phyloP scores from a whole-genome alignment of 2,329 filamentous ascomycete genomes.

The Talaromyces pinophilus region DNA sequence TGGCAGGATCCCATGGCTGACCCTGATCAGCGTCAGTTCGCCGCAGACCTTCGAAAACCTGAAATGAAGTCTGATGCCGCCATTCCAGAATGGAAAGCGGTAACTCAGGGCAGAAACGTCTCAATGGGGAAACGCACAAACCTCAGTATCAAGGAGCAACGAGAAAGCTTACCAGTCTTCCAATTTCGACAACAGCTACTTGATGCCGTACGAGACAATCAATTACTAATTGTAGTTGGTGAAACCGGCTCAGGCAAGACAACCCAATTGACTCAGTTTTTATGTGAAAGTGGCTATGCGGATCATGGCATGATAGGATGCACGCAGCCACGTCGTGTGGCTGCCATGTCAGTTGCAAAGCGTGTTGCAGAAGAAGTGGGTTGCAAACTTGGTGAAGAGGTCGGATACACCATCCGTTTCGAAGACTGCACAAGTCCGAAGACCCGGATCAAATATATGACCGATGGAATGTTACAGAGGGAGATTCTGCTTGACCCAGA shows the following conservation, averaged over 20 bases:
- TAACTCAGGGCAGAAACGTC: slow-evolving; percentile 75
- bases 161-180: slow-evolving; percentile 85
- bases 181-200: slow-evolving; percentile 85
- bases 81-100: slow-evolving; percentile 90
- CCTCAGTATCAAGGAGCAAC: slow-evolving; percentile 92
- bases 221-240: slow-evolving; percentile 92
- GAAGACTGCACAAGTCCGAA: slow-evolving; percentile 86
- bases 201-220: slow-evolving; percentile 81
- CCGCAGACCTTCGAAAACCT: slow-evolving; percentile 75
- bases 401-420: slow-evolving; percentile 97
- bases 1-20: slow-evolving; percentile 98
- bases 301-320: slow-evolving; percentile 90
- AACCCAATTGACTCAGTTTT: slow-evolving; percentile 78
- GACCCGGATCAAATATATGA: slow-evolving; percentile 99
- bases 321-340: slow-evolving; percentile 94
- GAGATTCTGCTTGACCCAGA: slow-evolving; percentile 93
- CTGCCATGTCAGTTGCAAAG: slow-evolving; percentile 95
- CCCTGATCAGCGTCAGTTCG: slow-evolving; percentile 82
- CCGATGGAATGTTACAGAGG: slow-evolving; percentile 94
- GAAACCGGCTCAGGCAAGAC: slow-evolving; percentile 98
- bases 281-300: slow-evolving; percentile 88
- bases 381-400: slow-evolving; percentile 84
- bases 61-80: slow-evolving; percentile 58
- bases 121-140: slow-evolving; percentile 82
- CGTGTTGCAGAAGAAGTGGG: slow-evolving; percentile 96